Percentiles rank a stretch among this genome's conserved stretches.
Evolutionary conservation across 208 protist genomes (phyloP).

Genomic region (Trypanosoma conorhini): DNA sequence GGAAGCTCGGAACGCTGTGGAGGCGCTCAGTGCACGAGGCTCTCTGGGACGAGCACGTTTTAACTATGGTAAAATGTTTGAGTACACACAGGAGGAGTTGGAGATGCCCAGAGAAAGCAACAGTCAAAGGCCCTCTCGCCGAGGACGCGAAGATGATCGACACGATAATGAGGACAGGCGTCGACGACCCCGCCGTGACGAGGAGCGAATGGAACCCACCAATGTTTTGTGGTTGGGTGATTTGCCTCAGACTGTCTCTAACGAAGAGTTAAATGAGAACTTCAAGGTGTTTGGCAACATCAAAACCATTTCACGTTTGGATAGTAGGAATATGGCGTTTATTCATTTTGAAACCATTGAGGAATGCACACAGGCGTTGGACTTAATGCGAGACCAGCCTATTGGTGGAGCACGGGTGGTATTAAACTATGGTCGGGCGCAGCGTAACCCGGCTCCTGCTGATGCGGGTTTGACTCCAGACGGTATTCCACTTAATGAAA

Average conservation of each 20-base stretch:
- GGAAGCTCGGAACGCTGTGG: constrained; percentile 74
- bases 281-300: constrained; percentile 83
- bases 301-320: constrained; percentile 64
- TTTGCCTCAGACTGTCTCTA: constrained; percentile 64
- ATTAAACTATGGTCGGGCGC: constrained; percentile 85
- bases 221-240: constrained; percentile 86
- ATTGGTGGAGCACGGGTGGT: constrained; percentile 71
- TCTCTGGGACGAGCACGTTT: constrained; percentile 58
- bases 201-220: constrained; percentile 55
- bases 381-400: constrained; percentile 67
- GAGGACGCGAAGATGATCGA: constrained; percentile 27
- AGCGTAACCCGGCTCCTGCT: constrained; percentile 25
- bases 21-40: constrained; percentile 55
- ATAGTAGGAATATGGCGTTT: constrained; percentile 75
- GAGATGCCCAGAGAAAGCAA: constrained; percentile 46
- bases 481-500: constrained; percentile 65
- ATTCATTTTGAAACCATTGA: constrained; percentile 85
- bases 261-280: constrained; percentile 69
- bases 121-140: constrained; percentile 15
- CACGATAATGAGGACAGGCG: constrained; percentile 24
- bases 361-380: constrained; percentile 76
- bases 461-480: constrained; percentile 27
- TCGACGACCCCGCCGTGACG: constrained; percentile 58
- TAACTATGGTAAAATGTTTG: constrained; percentile 89
- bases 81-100: constrained; percentile 79